A percentile compares a stretch with the other conserved stretches of the same genome.
Conservation (phyloP, 805 yeast genomes). For the Cyberlindnera xishuangbannaensis region DNA sequence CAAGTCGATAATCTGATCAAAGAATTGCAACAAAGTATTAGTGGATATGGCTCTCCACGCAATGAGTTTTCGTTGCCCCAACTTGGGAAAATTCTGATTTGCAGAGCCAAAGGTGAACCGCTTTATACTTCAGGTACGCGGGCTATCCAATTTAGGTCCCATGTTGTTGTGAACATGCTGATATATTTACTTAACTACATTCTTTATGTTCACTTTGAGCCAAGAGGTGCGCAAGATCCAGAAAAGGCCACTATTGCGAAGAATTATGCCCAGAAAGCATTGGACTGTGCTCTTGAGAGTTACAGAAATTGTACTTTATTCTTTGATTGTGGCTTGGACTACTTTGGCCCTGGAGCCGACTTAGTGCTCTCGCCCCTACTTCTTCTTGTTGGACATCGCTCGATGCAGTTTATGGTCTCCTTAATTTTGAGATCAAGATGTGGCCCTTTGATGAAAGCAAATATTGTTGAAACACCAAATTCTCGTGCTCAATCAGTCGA, state of each 20-base stretch:
- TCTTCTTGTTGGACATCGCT: slow-evolving; percentile 48
- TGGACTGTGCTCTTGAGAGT: slow-evolving; percentile 38
- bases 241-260: slow-evolving; percentile 30
- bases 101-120: slow-evolving; percentile 20
- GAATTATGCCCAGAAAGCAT: slow-evolving; percentile 36
- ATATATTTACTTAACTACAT: slow-evolving; percentile 47
- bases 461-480: no score
- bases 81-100: slow-evolving; percentile 21
- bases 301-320: slow-evolving; percentile 36
- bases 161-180: slow-evolving; percentile 40
- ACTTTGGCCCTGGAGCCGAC: slow-evolving; percentile 37
- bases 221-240: slow-evolving; percentile 32
- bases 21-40: slow-evolving; percentile 29
- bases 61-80: slow-evolving; percentile 34
- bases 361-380: slow-evolving; percentile 43
- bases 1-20: slow-evolving; percentile 33
- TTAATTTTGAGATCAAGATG: slow-evolving; percentile 43
- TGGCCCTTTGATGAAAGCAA: slow-evolving; percentile 33
- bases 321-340: slow-evolving; percentile 31
- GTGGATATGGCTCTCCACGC: slow-evolving; percentile 23
- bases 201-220: slow-evolving; percentile 38
- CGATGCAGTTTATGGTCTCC: slow-evolving; percentile 54
- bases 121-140: slow-evolving; percentile 28
- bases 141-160: slow-evolving; percentile 34
- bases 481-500: neutral